Evolutionary conservation across 306 rosid species (phyloP), one percentile per base, ranked within the genome.

Genomic region (Prunus mume): DNA sequence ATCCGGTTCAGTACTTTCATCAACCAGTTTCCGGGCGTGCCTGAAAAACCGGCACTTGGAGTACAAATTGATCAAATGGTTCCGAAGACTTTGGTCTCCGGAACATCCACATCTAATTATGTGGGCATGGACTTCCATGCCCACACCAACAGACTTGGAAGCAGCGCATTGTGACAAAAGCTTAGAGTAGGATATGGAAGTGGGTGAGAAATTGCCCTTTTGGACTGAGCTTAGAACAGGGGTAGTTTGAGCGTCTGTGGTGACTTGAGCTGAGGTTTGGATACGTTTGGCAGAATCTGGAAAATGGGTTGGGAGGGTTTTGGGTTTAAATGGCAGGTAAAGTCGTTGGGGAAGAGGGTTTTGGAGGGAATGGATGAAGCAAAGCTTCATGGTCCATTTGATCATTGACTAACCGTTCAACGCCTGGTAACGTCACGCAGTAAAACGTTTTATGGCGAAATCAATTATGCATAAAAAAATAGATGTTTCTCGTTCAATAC

Each of bases 101-200:
- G 81, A 85, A 62, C 90, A 81, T n/a, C 95, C 93, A 25, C 83
- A 86, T 77, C 83, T 86, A 74, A 93, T 75, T 54, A 91, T n/a
- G 68, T 86, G 93, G 63, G 90, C 94, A 77, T 91, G 95, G 66
- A 88, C 78, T 76, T 83, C 88, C 88, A 79, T 84, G 73, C 97
- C 93, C 19, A 64, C 78, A 49, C 49, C 74, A 38, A 87, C 74
- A 69, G 78, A 78, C 83, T 87, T 88, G 82, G 85, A 88, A 77
- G 87, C 86, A 34, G 83, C 82, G 66, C 86, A 88, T 79, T 88
- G 86, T 10, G 91, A 88, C 50, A 92, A 54, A 62, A 86, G 85
- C 41, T 82, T 84, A 9, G 89, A 74, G 79, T 78, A 85, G 65
- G 78, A 76, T 57, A 83, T 60, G 17, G 85, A 68, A 64, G 67